These are phyloP conservation scores for Emmonsiellopsis sp. DNA, from an alignment of 2,329 filamentous ascomycete species.

Conservation along the genomic window DNA sequence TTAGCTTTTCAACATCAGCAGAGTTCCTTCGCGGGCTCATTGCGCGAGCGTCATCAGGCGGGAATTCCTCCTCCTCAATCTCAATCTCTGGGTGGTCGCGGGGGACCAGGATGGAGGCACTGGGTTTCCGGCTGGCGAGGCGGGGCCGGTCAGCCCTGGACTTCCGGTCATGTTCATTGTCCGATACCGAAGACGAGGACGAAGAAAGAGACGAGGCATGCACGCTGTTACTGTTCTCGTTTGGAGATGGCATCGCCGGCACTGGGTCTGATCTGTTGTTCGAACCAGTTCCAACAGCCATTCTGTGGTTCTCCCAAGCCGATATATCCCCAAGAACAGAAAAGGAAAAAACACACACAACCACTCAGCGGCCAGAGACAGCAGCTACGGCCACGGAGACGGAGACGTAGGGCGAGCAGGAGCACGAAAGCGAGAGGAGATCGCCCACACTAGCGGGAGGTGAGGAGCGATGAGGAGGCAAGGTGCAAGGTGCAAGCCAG, in stretches of 20 bases:
- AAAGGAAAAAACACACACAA: neutral
- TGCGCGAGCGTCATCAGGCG: constrained; percentile 78
- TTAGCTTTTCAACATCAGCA: constrained; percentile 80
- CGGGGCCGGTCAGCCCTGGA: constrained; percentile 51
- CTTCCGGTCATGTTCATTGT: constrained; percentile 36
- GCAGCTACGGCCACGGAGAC: neutral
- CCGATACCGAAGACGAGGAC: constrained; percentile 39
- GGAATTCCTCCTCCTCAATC: constrained; percentile 64
- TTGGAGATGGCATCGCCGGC: constrained; percentile 30
- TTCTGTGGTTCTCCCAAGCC: constrained; percentile 17
- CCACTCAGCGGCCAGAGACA: too few species aligned
- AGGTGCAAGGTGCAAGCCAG: too few species aligned
- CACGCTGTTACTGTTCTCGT: constrained; percentile 26
- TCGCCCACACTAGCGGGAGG: too few species aligned
- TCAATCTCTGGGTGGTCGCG: constrained; percentile 67
- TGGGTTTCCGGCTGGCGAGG: constrained; percentile 65
- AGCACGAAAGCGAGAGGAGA: too few species aligned
- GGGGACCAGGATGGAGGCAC: constrained; percentile 73
- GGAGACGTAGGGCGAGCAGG: too few species aligned
- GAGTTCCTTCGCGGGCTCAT: constrained; percentile 92
- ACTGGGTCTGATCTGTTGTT: constrained; percentile 31
- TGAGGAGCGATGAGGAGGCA: neutral
- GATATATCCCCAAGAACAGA: neutral
- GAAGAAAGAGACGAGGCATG: constrained; percentile 36
- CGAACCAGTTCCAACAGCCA: constrained; percentile 27